A percentile compares a stretch with the other conserved stretches of the same genome.
These are phyloP conservation scores for Magnusiomyces ingens DNA, from an alignment of 1,139 yeast genomes.

Conservation along the genomic window DNA sequence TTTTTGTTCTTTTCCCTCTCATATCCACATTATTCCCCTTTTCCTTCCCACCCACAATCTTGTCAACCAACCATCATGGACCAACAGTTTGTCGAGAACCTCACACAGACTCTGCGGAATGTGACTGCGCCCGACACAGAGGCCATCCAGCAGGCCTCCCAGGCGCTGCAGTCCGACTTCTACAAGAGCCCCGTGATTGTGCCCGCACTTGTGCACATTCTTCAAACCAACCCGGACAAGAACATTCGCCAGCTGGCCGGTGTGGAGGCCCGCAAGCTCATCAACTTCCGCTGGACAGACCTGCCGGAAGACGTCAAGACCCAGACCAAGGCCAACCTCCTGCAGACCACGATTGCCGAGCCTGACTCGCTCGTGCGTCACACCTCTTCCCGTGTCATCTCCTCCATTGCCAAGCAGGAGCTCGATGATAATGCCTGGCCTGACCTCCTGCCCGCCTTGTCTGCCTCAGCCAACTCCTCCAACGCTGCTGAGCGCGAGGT, in stretches of 20 bases:
- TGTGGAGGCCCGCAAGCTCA: slow-evolving; percentile 87
- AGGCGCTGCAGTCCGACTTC: slow-evolving; percentile 63
- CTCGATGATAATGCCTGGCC: slow-evolving; percentile 66
- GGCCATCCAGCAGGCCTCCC: slow-evolving; percentile 77
- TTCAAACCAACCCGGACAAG: slow-evolving; percentile 58
- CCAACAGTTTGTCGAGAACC: slow-evolving; percentile 56
- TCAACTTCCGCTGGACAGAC: slow-evolving; percentile 62
- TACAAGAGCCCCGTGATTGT: slow-evolving; percentile 66
- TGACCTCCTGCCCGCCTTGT: slow-evolving; percentile 64
- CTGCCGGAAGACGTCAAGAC: slow-evolving; percentile 42
- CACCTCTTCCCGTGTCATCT: slow-evolving; percentile 80
- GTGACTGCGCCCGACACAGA: slow-evolving; percentile 71
- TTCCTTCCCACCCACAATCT: not conserved
- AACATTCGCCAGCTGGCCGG: slow-evolving; percentile 79
- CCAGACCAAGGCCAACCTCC: slow-evolving; percentile 58
- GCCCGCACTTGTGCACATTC: slow-evolving; percentile 76
- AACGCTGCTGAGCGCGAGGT: slow-evolving; percentile 65
- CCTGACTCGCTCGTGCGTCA: slow-evolving; percentile 70
- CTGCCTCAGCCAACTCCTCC: slow-evolving; percentile 57
- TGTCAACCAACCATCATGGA: slow-evolving; percentile 43
- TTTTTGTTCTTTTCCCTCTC: slow-evolving; percentile 6
- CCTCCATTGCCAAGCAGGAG: slow-evolving; percentile 78
- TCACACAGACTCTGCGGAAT: slow-evolving; percentile 73
- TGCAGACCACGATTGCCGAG: slow-evolving; percentile 63
- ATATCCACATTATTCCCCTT: slow-evolving; percentile 1